Base-by-base conservation (phyloP, 2,329 filamentous ascomycete genomes). In the Stachybotrys echinatus region DNA sequence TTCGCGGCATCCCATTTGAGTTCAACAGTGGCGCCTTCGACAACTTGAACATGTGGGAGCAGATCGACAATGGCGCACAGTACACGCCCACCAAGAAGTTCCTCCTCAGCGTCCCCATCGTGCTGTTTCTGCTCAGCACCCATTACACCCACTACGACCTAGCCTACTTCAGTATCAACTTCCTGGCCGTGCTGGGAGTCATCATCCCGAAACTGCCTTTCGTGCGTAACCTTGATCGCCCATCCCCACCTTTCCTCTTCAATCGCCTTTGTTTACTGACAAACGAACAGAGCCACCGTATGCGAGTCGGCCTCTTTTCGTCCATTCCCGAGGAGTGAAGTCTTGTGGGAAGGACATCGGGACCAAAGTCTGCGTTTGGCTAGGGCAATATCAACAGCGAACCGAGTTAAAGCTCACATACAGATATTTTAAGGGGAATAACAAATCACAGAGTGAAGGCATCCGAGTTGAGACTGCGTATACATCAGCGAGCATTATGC, bases 41-140 rank as follows among this genome's bases (percentile, higher is more conserved):
- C 78, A 97, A 99, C 71, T 80, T 99, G 65, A 99, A 97, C 75
- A 97, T 99, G 94, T 99, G 94, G 94, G 94, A 99, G 76, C 94
- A 99, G 74, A 99, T 99, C 69, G 94, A 99, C 76, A 95, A 97
- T 64, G 94, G 94, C 44, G 94, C 94, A 61, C 94, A 99, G 70
- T 99, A 97, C 75, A 99, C 94, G 1, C 94, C 94, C 4, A 89
- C 94, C 58, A 99, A 99, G 79, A 99, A 99, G 72, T 99, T 99
- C 65, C 78, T 99, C 52, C 84, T 97, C 61, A 90, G 87, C 63
- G 92, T 97, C 31, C 94, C 94, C 38, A 95, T 99, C 61, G 81
- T 92, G 56, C 80, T 99, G 55, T 99, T 99, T 70, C 80, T 99
- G 50, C 78, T 97, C 62, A 97, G 92, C 80, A 99, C 94, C 21